These are phyloP conservation scores for Lavandula angustifolia DNA, from an alignment of 257 asterid species.

Conservation along the genomic window DNA sequence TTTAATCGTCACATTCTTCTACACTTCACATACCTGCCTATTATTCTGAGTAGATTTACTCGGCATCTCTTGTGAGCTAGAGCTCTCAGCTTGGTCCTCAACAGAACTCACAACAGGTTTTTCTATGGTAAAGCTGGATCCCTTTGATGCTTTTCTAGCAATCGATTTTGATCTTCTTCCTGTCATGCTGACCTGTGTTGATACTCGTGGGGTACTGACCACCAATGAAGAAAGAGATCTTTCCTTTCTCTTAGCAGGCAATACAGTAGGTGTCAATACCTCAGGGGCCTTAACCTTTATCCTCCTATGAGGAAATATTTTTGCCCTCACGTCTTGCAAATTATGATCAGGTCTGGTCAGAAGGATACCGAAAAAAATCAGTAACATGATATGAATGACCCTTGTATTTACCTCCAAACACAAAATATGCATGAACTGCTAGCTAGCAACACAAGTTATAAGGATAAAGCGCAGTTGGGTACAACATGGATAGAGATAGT, in stretches of 20 bases:
- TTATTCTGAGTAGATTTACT: slow-evolving; percentile 53
- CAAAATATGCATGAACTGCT: slow-evolving; percentile 18
- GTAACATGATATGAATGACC: slow-evolving; percentile 8
- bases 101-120: slow-evolving; percentile 46
- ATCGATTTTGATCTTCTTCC: slow-evolving; percentile 58
- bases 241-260: slow-evolving; percentile 66
- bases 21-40: slow-evolving; percentile 58
- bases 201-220: slow-evolving; percentile 57
- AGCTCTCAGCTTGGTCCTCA: slow-evolving; percentile 60
- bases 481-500: slow-evolving; percentile 6
- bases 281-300: slow-evolving; percentile 45
- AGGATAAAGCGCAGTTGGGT: background rate
- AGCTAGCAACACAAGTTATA: background rate
- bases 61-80: slow-evolving; percentile 62
- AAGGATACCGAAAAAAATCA: background rate
- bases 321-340: slow-evolving; percentile 56
- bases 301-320: slow-evolving; percentile 60
- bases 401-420: slow-evolving; percentile 8
- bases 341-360: slow-evolving; percentile 57
- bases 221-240: slow-evolving; percentile 65
- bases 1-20: slow-evolving; percentile 18
- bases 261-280: slow-evolving; percentile 38
- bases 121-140: slow-evolving; percentile 46
- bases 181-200: slow-evolving; percentile 49
- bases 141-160: slow-evolving; percentile 39